A percentile compares a stretch with the other conserved stretches of the same genome.
These are phyloP conservation scores for Cytidiella melzeri DNA, from an alignment of 768 basidiomycete genomes.

Conservation along the genomic window DNA sequence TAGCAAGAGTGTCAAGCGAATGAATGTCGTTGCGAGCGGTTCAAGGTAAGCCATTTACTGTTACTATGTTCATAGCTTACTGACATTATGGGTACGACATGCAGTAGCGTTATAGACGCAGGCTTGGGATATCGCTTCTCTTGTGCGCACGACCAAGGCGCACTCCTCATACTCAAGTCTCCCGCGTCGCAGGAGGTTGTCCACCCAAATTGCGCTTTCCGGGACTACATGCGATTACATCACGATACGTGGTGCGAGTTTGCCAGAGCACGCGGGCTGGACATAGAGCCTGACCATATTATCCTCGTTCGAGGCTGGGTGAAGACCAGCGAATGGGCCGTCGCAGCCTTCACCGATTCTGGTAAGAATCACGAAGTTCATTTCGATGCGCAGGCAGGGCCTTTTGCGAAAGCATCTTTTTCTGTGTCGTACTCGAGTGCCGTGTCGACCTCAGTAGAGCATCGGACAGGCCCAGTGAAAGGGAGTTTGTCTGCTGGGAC, in stretches of 20 bases:
- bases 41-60: neutral
- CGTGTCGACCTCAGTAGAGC: neutral
- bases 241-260: slow-evolving; percentile 7
- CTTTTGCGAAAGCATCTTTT: neutral
- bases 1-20: neutral
- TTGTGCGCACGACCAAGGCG: slow-evolving; percentile 9
- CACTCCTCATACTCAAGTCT: slow-evolving; percentile 4
- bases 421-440: neutral
- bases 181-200: slow-evolving; percentile 2
- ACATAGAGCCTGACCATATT: slow-evolving; percentile 5
- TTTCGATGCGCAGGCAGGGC: neutral
- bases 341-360: slow-evolving; percentile 5
- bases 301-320: slow-evolving; percentile 13
- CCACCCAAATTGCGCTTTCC: slow-evolving; percentile 2
- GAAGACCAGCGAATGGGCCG: slow-evolving; percentile 12
- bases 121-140: slow-evolving; percentile 5
- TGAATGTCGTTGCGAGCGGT: neutral
- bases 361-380: neutral
- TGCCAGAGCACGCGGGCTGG: slow-evolving; percentile 7
- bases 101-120: no score
- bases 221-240: slow-evolving; percentile 8
- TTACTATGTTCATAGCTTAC: neutral
- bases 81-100: neutral
- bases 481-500: neutral
- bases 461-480: neutral